Base-by-base conservation (phyloP, 352 stramenopile species). In the Pythium guiyangense region DNA sequence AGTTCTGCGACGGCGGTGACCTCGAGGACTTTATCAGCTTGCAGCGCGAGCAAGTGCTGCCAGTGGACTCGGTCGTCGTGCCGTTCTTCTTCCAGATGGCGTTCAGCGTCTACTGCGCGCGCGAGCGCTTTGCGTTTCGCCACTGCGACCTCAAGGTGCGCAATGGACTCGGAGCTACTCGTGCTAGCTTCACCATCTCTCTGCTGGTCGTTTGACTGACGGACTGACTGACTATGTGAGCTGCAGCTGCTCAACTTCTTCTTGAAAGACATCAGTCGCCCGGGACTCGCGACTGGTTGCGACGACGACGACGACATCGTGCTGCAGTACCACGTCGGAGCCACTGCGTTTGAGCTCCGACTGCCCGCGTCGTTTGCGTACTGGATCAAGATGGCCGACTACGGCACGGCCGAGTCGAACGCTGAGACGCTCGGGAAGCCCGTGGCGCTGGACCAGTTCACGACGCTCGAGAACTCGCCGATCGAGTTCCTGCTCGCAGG, bases 71-170 rank as follows among this genome's bases (percentile, higher is more conserved):
- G 5, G 77, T 85, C n/a, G 74, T 76, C 14, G 50, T 92, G 9
- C 82, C 85, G 43, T 84, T 98, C 55, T 88, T 99, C 34, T 99
- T 99, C 63, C 97, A 99, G 73, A 99, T 99, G 94, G 82, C 88
- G 14, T 98, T 98, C 72, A 73, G 94, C 31, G 66, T 99, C 20
- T 97, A 98, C 66, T 89, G 86, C 42, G 92, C 86, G 26, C 83
- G 87, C 20, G 81, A 97, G 49, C 82, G 82, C 22, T 94, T 96
- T 58, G 79, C 87, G 29, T 54, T 99, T 54, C 97, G 98, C 25
- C 97, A 99, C 75, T 98, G 97, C 67, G 97, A 99, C 73, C 78
- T 99, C 40, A 99, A 99, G 80, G 84, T 74, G 52, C 9, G n/a
- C n/a, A n/a, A n/a, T n/a, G n/a, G n/a, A n/a, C n/a, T n/a, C n/a